Base-by-base conservation (phyloP, 2,329 filamentous ascomycete species). In the Zymoseptoria brevis region DNA sequence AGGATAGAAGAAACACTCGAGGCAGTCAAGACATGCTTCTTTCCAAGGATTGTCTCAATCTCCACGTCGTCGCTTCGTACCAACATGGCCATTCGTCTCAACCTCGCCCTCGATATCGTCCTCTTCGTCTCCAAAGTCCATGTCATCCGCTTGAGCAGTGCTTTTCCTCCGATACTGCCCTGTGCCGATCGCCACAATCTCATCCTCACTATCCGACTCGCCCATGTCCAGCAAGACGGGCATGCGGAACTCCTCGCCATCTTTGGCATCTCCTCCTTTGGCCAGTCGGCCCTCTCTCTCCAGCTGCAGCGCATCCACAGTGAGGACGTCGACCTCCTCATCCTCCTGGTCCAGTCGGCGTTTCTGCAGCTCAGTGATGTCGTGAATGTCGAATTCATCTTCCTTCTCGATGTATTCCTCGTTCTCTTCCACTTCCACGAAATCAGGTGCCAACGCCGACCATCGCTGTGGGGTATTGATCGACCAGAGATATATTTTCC, bases 381-480 rank as follows among this genome's bases (percentile, higher is more conserved):
- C 91, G 71, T 97, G 94, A 58, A 97, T 95, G 73, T 99, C 95
- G 68, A 99, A 99, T 72, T 99, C 94, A 72, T 99, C 94, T 75
- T 99, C 94, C 58, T 85, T 84, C 74, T 99, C 94, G 50, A 95
- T 84, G 72, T 99, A 99, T 73, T 97, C 90, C 21, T 96, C 91
- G 67, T 99, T 99, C 75, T 99, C 94, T 75, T 99, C 94, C 13
- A 99, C 91, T 74, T 99, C 94, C 49, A 87, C 89, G 74, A 99
- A 99, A 75, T 99, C 95, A 0, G 94, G 94, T 5, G 95, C 95
- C 29, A 99, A 81, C 1, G 94, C 93, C 16, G 92, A 96, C 95
- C 94, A 99, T 68, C 94, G 89, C 72, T 99, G 95, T 8, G 94
- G 93, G 57, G 90, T 94, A 49, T 93, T 86, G 57, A 96, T 94